Evolutionary conservation across 2,329 filamentous ascomycete genomes (phyloP), one percentile per base, ranked within the genome.

Genomic region (Phialophora macrospora): DNA sequence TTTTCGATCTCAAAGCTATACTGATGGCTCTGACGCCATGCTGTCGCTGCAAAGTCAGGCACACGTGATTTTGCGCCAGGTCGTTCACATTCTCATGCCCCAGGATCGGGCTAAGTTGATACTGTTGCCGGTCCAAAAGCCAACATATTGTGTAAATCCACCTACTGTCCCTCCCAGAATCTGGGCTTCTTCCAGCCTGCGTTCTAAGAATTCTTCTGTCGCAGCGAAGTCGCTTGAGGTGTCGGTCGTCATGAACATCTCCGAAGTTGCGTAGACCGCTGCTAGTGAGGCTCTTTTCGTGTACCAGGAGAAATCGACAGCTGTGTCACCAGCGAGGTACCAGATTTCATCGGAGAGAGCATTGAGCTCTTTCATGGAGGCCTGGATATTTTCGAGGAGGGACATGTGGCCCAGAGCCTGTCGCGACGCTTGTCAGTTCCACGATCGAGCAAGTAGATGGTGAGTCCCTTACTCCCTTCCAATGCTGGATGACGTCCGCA

Each of bases 221-320:
- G 93, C 91, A 9, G 75, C 76, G 73, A 91, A 95, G n/a, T 86
- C 87, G 0, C 84, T 80, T 3, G 89, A 93, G 66, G 82, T 83
- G 78, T 98, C 95, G 65, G 90, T 93, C 24, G 93, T 97, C 93
- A 98, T 97, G 79, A 93, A 96, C 4, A 97, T 82, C 79, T 99
- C 95, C 63, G 89, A 85, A 38, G 88, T 87, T 59, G 92, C 92
- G 74, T 91, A 92, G n/a, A 91, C 83, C 1, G 84, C 83, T 0
- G 86, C 83, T 26, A 91, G 76, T 0, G 82, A 84, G 8, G 87
- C 83, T 3, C 89, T 83, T 75, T 89, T 90, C 1, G 88, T 88
- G 73, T 99, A 99, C 95, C 95, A 99, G 4, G 88, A 89, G 3
- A 87, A 85, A 77, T 98, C 93, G 66, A 97, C 91, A 24, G 88